Evolutionary conservation across 2,329 filamentous ascomycete genomes (phyloP).

Genomic region (Arachnomyces sp.): DNA sequence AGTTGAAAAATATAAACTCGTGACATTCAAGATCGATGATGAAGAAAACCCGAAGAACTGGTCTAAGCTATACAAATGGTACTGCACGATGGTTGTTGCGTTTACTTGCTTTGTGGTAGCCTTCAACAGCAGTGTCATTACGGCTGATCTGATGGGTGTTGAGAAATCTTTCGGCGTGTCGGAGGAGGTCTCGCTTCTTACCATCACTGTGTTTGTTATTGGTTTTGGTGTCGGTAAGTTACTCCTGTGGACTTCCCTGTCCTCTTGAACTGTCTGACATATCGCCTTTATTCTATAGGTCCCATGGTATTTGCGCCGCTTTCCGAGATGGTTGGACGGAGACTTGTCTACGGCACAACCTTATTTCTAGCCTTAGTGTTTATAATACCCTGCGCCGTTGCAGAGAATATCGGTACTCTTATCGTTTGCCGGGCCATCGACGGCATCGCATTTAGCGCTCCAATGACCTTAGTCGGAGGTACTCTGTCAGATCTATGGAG

Average conservation of each 20-base stretch:
- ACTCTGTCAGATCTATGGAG: constrained; percentile 78
- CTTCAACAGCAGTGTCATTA: constrained; percentile 65
- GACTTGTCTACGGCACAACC: constrained; percentile 62
- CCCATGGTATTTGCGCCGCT: constrained; percentile 74
- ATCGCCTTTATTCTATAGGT: constrained; percentile 30
- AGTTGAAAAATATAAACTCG: constrained; percentile 51
- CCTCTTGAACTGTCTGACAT: constrained; percentile 6
- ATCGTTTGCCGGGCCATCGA: constrained; percentile 69
- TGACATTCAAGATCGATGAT: constrained; percentile 64
- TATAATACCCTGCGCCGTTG: constrained; percentile 68
- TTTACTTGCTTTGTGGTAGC: constrained; percentile 66
- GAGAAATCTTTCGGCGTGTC: constrained; percentile 57
- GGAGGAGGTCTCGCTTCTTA: constrained; percentile 62
- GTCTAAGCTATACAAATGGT: constrained; percentile 71
- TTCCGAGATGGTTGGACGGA: constrained; percentile 65
- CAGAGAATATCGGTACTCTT: constrained; percentile 67
- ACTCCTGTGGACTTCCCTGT: background rate
- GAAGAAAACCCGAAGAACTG: constrained; percentile 79
- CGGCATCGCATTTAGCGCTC: constrained; percentile 74
- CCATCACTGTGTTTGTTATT: constrained; percentile 68
- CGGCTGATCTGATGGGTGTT: constrained; percentile 62
- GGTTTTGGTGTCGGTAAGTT: constrained; percentile 65
- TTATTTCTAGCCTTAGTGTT: constrained; percentile 65
- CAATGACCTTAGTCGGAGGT: constrained; percentile 78
- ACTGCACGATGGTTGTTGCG: constrained; percentile 76